Evolutionary conservation across 257 asterid genomes (phyloP).

Genomic region (Anisodus acutangulus): DNA sequence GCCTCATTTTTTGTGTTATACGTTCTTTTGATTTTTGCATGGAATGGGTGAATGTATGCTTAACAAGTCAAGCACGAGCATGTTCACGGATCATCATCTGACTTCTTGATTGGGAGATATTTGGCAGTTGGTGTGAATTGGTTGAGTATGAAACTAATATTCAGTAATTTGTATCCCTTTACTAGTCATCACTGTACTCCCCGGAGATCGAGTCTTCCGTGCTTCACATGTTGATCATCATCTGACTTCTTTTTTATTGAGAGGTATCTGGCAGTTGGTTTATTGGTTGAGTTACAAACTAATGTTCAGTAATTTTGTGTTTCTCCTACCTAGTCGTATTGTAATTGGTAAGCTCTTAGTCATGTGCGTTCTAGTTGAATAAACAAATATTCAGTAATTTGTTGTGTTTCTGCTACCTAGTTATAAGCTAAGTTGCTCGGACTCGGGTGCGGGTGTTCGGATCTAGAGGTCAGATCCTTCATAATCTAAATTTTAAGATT

Average conservation of each 20-base stretch:
- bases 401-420: too few relatives aligned
- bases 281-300: background rate
- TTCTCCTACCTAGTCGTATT: background rate
- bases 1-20: too few relatives aligned
- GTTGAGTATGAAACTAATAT: background rate
- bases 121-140: constrained; percentile 1
- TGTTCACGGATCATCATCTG: background rate
- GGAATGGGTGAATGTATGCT: too few relatives aligned
- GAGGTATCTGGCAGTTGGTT: background rate
- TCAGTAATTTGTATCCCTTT: background rate
- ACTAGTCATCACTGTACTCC: too few relatives aligned
- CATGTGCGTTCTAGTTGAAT: background rate
- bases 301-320: constrained; percentile 8
- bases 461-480: too few relatives aligned
- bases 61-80: too few relatives aligned
- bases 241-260: background rate
- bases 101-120: constrained; percentile 17
- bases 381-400: too few relatives aligned
- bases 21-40: too few relatives aligned
- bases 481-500: too few relatives aligned
- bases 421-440: too few relatives aligned
- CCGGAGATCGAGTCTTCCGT: too few relatives aligned
- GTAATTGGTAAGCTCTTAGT: background rate
- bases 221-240: background rate
- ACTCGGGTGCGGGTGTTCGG: too few relatives aligned